A percentile compares a stretch with the other conserved stretches of the same genome.
phyloP scores from a whole-genome alignment of 345 rosid species.

The Trapa incisa region DNA sequence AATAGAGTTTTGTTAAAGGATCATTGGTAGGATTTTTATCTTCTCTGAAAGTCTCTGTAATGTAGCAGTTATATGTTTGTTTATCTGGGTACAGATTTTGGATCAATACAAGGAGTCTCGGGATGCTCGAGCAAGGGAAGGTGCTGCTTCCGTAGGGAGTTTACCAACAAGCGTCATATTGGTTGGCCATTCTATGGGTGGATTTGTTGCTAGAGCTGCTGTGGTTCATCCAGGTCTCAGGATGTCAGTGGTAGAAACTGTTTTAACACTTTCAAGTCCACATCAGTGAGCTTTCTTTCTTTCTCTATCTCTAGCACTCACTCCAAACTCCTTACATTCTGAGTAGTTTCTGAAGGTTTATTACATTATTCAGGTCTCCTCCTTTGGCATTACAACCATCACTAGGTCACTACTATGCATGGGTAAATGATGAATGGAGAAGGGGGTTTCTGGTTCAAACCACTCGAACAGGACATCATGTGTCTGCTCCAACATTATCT shows the following conservation, averaged over 20 bases:
- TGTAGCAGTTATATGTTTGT: background rate
- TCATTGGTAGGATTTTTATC: background rate
- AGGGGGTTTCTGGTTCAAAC: conserved; percentile 56
- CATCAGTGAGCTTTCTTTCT: conserved; percentile 64
- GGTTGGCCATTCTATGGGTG: conserved; percentile 99
- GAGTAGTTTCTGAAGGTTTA: conserved; percentile 9
- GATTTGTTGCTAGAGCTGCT: conserved; percentile 99
- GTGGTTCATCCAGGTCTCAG: conserved; percentile 66
- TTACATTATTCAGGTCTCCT: conserved; percentile 62
- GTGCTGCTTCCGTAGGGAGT: conserved; percentile 51
- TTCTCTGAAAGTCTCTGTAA: background rate
- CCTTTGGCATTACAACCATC: conserved; percentile 97
- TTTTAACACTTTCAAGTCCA: conserved; percentile 87
- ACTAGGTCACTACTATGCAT: conserved; percentile 67
- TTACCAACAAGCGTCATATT: conserved; percentile 77
- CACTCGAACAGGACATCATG: conserved; percentile 33
- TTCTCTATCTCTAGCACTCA: background rate
- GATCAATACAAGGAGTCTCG: conserved; percentile 77
- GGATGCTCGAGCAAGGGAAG: conserved; percentile 59
- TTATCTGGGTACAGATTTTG: conserved; percentile 47
- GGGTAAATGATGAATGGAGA: conserved; percentile 75
- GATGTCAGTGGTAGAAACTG: conserved; percentile 70
- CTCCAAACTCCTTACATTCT: conserved; percentile 2
- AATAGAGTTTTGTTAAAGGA: background rate
- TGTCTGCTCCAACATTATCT: conserved; percentile 58